phyloP scores from a whole-genome alignment of 805 yeast species.

The Ogataea pignaliae region DNA sequence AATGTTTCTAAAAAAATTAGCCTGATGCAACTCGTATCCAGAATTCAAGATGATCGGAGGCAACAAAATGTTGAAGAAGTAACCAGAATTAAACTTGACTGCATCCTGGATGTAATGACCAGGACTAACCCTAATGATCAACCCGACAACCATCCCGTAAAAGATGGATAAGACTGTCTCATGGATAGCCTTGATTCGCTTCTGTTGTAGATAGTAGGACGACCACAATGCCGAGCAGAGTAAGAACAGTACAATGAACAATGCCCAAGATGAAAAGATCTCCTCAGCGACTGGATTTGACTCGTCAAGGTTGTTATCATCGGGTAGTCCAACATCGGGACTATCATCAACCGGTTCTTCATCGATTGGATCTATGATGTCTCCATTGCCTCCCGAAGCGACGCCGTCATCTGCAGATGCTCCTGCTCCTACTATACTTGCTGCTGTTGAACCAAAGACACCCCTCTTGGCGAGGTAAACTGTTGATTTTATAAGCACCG shows the following conservation, averaged over 20 bases:
- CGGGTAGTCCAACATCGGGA: slow-evolving; percentile 45
- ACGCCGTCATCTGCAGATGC: slow-evolving; percentile 2
- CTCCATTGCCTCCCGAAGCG: background rate
- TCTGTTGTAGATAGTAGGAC: slow-evolving; percentile 85
- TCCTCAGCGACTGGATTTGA: slow-evolving; percentile 89
- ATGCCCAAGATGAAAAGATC: slow-evolving; percentile 95
- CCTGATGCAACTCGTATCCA: slow-evolving; percentile 95
- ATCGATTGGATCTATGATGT: slow-evolving; percentile 28
- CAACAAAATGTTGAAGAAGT: slow-evolving; percentile 86
- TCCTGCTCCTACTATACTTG: slow-evolving; percentile 14
- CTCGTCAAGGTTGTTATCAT: slow-evolving; percentile 46
- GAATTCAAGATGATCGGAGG: slow-evolving; percentile 97
- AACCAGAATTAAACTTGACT: slow-evolving; percentile 89
- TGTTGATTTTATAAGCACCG: slow-evolving; percentile 18
- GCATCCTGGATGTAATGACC: slow-evolving; percentile 97
- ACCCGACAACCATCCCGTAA: slow-evolving; percentile 94
- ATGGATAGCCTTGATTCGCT: slow-evolving; percentile 91
- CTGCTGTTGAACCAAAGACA: slow-evolving; percentile 19
- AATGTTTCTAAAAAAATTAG: slow-evolving; percentile 87
- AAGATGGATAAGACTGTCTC: slow-evolving; percentile 95
- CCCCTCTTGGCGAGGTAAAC: slow-evolving; percentile 22
- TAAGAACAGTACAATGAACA: slow-evolving; percentile 76
- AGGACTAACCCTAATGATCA: slow-evolving; percentile 84
- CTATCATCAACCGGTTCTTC: slow-evolving; percentile 32
- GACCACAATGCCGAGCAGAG: slow-evolving; percentile 92